Evolutionary conservation across 73 alveolate species (phyloP).

Genomic region (Urostyla sp.): DNA sequence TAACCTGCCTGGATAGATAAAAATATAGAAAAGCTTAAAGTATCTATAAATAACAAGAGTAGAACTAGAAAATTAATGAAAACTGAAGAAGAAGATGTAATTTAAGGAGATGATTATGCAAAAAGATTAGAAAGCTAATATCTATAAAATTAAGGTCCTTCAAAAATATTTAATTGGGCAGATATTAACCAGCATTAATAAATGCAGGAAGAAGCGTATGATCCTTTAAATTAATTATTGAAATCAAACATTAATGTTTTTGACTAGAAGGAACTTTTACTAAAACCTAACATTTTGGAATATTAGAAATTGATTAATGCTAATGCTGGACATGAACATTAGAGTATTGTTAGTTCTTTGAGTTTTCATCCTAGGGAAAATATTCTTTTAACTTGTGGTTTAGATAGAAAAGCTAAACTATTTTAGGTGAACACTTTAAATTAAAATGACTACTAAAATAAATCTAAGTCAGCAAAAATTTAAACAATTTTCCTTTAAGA

Average conservation of each 20-base stretch:
- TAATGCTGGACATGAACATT: slow-evolving; percentile 66
- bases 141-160: not conserved
- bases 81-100: slow-evolving; percentile 54
- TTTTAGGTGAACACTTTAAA: slow-evolving; percentile 58
- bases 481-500: slow-evolving; percentile 78
- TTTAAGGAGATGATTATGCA: slow-evolving; percentile 2
- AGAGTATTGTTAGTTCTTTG: slow-evolving; percentile 67
- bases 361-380: slow-evolving; percentile 86
- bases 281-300: slow-evolving; percentile 29
- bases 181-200: not conserved
- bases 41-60: slow-evolving; percentile 22
- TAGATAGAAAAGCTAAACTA: slow-evolving; percentile 83
- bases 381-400: slow-evolving; percentile 79
- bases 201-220: slow-evolving; percentile 1
- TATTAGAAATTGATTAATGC: slow-evolving; percentile 47
- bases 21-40: slow-evolving; percentile 15
- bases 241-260: slow-evolving; percentile 34
- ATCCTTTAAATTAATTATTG: slow-evolving; percentile 39
- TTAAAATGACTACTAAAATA: not conserved
- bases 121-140: not conserved
- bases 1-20: slow-evolving; percentile 61
- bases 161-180: not conserved
- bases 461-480: slow-evolving; percentile 61
- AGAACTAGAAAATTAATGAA: slow-evolving; percentile 50
- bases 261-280: slow-evolving; percentile 18